Evolutionary conservation across 768 basidiomycete genomes (phyloP).

Genomic region (Suillus brevipes): DNA sequence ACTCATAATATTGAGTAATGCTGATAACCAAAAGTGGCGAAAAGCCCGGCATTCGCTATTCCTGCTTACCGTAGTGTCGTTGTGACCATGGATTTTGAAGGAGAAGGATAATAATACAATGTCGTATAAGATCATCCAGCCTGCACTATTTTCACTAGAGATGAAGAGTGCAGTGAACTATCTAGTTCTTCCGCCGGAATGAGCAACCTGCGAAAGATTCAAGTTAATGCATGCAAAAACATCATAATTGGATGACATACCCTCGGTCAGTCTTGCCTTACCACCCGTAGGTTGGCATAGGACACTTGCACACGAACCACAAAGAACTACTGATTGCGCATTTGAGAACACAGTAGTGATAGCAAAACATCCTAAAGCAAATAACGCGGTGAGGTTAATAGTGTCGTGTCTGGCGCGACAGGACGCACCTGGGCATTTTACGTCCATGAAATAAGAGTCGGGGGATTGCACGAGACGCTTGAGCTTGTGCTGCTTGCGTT

Average conservation of each 20-base stretch:
- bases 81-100: not conserved
- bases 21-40: not conserved
- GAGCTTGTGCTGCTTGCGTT: constrained; percentile 94
- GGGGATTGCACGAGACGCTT: constrained; percentile 98
- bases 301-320: constrained; percentile 88
- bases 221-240: constrained; percentile 10
- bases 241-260: constrained; percentile 46
- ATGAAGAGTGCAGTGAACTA: not conserved
- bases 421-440: constrained; percentile 91
- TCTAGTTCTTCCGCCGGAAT: constrained; percentile 93
- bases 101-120: not conserved
- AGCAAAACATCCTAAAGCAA: constrained; percentile 80
- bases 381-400: constrained; percentile 2
- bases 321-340: constrained; percentile 96
- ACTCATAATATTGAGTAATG: not conserved
- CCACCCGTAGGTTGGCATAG: constrained; percentile 99
- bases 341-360: constrained; percentile 99
- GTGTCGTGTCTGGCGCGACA: no score
- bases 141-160: not conserved
- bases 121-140: not conserved
- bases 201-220: constrained; percentile 70
- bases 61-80: not conserved
- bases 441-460: constrained; percentile 99
- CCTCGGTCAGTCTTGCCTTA: constrained; percentile 96
- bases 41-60: not conserved